Conservation (phyloP, 305 asterid species). For the Solanum hybrid region DNA sequence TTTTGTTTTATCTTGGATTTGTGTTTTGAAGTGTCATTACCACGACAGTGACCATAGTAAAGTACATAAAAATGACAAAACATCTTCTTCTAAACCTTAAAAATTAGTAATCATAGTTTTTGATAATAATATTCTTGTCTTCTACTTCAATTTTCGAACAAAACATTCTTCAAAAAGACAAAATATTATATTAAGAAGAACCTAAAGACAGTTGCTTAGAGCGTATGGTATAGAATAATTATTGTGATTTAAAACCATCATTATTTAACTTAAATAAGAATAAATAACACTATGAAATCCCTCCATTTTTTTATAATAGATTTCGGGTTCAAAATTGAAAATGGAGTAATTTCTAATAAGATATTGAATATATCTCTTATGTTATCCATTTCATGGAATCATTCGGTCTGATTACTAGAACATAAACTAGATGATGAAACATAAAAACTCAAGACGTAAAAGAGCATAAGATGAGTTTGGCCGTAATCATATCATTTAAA, state of each 20-base stretch:
- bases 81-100: neutral
- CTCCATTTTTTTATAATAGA: neutral
- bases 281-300: neutral
- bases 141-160: neutral
- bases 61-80: neutral
- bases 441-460: neutral
- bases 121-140: neutral
- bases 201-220: neutral
- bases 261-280: neutral
- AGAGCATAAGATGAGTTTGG: rapidly evolving
- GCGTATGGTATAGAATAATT: neutral
- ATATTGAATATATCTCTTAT: neutral
- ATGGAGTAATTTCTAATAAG: neutral
- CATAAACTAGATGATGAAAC: neutral
- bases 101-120: neutral
- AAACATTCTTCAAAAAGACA: neutral
- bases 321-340: neutral
- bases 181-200: neutral
- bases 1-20: neutral
- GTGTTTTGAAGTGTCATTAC: neutral
- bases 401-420: neutral
- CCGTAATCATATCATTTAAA: neutral
- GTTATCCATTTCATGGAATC: neutral
- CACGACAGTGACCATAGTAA: neutral
- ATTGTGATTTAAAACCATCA: neutral